phyloP scores from a whole-genome alignment of 2,329 filamentous ascomycete genomes.

The Microascus cirrosus region DNA sequence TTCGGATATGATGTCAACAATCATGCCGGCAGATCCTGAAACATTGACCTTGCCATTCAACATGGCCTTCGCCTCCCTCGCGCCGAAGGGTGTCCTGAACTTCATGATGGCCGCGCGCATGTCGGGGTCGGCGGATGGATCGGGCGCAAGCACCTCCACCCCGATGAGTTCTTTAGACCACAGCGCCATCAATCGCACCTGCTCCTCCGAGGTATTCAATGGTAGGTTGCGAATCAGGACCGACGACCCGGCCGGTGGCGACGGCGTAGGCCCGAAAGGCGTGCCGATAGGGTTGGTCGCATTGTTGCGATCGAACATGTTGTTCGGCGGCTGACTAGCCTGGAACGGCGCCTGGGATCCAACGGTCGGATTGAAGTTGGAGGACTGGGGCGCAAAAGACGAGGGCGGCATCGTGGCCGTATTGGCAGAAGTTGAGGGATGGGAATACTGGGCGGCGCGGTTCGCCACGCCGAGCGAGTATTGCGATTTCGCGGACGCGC shows the following conservation, averaged over 20 bases:
- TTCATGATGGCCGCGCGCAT: constrained; percentile 40
- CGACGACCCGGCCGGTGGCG: constrained; percentile 14
- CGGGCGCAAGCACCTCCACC: constrained; percentile 36
- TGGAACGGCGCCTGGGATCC: constrained; percentile 2
- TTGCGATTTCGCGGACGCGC: constrained; percentile 13
- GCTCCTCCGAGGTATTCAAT: constrained; percentile 39
- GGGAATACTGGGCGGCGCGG: neutral
- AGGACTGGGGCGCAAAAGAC: neutral
- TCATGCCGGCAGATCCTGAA: constrained; percentile 37
- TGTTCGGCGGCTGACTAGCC: neutral
- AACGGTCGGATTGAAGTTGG: neutral
- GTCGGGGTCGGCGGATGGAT: constrained; percentile 36
- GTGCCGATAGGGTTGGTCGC: constrained; percentile 25
- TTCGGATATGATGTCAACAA: constrained; percentile 43
- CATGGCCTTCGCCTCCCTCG: constrained; percentile 44
- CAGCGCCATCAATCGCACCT: constrained; percentile 44
- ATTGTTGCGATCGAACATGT: constrained; percentile 26
- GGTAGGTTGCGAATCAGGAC: constrained; percentile 45
- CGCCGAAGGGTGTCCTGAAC: constrained; percentile 41
- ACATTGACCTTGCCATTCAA: constrained; percentile 44
- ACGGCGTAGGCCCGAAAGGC: constrained; percentile 15
- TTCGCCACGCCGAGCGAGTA: neutral
- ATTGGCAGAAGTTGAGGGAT: neutral
- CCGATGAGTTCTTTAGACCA: constrained; percentile 44
- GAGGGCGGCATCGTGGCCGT: neutral